Evolutionary conservation across 2,329 filamentous ascomycete genomes (phyloP).

Genomic region (Mycocentrospora acerina): DNA sequence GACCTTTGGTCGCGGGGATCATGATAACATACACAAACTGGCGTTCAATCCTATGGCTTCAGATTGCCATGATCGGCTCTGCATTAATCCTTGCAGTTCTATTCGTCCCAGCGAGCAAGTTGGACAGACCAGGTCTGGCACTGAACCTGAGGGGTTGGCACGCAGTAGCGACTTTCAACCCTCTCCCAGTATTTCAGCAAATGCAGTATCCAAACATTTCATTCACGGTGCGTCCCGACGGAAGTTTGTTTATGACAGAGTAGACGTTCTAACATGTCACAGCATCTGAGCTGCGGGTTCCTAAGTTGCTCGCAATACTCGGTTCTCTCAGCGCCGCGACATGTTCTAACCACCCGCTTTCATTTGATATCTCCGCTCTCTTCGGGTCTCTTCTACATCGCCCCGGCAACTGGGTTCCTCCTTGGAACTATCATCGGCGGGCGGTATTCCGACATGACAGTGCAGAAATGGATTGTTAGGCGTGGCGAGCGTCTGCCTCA

Average conservation of each 20-base stretch:
- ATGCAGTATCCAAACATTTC: slow-evolving; percentile 25
- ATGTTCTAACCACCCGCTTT: slow-evolving; percentile 16
- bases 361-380: slow-evolving; percentile 15
- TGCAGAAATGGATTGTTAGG: slow-evolving; percentile 12
- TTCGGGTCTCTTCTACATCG: slow-evolving; percentile 22
- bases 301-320: slow-evolving; percentile 21
- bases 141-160: slow-evolving; percentile 7
- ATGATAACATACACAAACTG: slow-evolving; percentile 34
- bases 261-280: not conserved
- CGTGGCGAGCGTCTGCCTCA: slow-evolving; percentile 18
- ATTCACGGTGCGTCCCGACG: slow-evolving; percentile 20
- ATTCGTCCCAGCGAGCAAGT: slow-evolving; percentile 15
- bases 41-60: slow-evolving; percentile 38
- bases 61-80: slow-evolving; percentile 32
- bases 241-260: too few relatives aligned
- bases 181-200: slow-evolving; percentile 18
- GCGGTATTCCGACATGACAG: slow-evolving; percentile 19
- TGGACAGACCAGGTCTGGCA: slow-evolving; percentile 4
- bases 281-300: slow-evolving; percentile 23
- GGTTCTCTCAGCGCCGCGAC: slow-evolving; percentile 17
- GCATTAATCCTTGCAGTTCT: slow-evolving; percentile 29
- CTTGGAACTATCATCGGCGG: slow-evolving; percentile 20
- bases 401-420: slow-evolving; percentile 21
- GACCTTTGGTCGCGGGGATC: slow-evolving; percentile 34
- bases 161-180: slow-evolving; percentile 19